Base-by-base conservation (phyloP, 805 yeast genomes). In the Saccharomycopsis selenospora region DNA sequence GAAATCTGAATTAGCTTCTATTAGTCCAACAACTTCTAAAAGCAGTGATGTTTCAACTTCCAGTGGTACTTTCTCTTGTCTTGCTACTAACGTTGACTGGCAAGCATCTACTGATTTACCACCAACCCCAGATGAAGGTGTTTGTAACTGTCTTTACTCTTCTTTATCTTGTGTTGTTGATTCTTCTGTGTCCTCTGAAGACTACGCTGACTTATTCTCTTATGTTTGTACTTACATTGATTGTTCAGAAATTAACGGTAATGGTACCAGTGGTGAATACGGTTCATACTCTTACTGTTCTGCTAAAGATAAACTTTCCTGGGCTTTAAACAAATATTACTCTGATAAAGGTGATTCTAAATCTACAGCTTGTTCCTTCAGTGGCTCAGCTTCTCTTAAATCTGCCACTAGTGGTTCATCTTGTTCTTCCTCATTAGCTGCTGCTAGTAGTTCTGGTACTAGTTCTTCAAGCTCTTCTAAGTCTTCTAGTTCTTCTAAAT, bases 241-340 rank as follows among this genome's bases (percentile, higher is more conserved):
- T 53, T 85, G 95, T 68, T 64, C 66, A 36, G 87, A 79, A 58
- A 81, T 85, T 55, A 61, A 64, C 45, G 75, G 72, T 38, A 73
- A 83, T 63, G 90, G 87, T 68, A 65, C 75, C 44, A 63, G 70
- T 20, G 93, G 91, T 62, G 58, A 61, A 4, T 85, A 85, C 63
- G 93, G 93, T 65, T 72, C 81, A 25, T 78, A 72, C 67, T 83
- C 91, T 14, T 81, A 74, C 80, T 85, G 93, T 65, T 69, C 77
- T 18, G 64, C 76, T 48, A 76, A 80, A 65, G 84, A 80, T 50
- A 71, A 79, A 68, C 71, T 85, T 58, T 74, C 85, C 33, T 85
- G 73, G 60, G 74, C 79, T 36, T 63, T 85, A 66, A 79, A 83
- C 72, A 62, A 71, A 56, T 84, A 84, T 74, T 83, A 81, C 26